Evolutionary conservation across 192 early-diverging fungal genomes (phyloP), one percentile per base, ranked within the genome.

Genomic region (Entrophospora sp.): DNA sequence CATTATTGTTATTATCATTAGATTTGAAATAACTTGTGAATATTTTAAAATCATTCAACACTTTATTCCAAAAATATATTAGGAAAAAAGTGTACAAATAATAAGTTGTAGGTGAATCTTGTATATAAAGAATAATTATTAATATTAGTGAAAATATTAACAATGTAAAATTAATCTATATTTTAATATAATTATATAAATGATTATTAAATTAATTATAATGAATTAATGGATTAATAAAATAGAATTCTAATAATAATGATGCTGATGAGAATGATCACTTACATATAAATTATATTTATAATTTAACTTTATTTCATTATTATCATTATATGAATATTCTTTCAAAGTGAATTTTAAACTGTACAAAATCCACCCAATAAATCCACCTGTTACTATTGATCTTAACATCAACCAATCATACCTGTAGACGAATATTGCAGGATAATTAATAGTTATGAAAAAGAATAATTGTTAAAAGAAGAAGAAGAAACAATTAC

Each of bases 341-440:
- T 74, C 75, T 32, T 78, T 77, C 44, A 95, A 65, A 20, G 92
- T 90, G 72, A 87, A 92, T 48, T 89, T 71, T 66, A 91, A 73
- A 61, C 90, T 91, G 76, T 87, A 93, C 2, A 76, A 63, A 67
- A 94, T 91, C 95, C 95, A 97, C 30, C 95, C 93, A 22, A 91
- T 56, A 71, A 92, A 97, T 43, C 95, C 95, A 27, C 80, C 71
- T 12, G 87, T 89, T 22, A 97, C 85, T 5, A 94, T 82, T 0
- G 88, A 80, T 52, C 91, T 81, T 59, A 97, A 74, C 70, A 95
- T 91, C 5, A 95, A 74, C 95, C 95, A 97, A 75, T 97, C 95
- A 63, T 97, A 97, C 1, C 75, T 73, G 48, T 56, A 31, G 61
- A 27, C 13, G 2, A 30, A 32, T n/a, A n/a, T n/a, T n/a, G n/a